Evolutionary conservation across 768 basidiomycete species (phyloP).

Genomic region (Xerocomellus chrysenteron): DNA sequence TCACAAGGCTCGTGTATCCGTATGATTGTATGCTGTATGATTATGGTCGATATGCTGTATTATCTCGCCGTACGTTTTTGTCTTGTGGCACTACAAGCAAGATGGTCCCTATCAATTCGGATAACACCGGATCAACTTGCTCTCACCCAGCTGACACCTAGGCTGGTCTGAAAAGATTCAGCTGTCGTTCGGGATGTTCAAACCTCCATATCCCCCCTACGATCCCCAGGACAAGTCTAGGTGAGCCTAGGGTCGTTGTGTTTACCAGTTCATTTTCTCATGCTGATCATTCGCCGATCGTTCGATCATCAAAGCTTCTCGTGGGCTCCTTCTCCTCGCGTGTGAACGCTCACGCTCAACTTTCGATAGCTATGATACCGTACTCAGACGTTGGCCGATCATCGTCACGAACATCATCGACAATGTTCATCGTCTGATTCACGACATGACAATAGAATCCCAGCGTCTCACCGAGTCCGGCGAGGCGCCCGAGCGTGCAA

Average conservation of each 20-base stretch:
- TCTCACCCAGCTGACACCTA: not conserved
- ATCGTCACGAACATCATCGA: conserved; percentile 84
- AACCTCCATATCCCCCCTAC: conserved; percentile 63
- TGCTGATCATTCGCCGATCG: conserved; percentile 1
- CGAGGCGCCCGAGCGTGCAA: conserved; percentile 13
- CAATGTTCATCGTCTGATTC: conserved; percentile 67
- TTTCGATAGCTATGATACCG: conserved; percentile 66
- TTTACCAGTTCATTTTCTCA: not conserved
- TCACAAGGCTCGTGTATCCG: not conserved
- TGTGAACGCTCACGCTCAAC: not conserved
- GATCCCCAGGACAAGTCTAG: conserved; percentile 69
- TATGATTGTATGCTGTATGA: conserved; percentile 6
- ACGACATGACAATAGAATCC: conserved; percentile 51
- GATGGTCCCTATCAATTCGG: too few relatives aligned
- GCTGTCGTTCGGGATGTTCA: conserved; percentile 34
- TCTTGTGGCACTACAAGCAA: too few relatives aligned
- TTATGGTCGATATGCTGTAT: not conserved
- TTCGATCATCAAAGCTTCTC: conserved; percentile 52
- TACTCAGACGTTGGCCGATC: conserved; percentile 76
- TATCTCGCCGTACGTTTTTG: not conserved
- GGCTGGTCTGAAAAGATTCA: not conserved
- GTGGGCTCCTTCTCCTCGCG: conserved; percentile 36
- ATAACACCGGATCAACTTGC: too few relatives aligned
- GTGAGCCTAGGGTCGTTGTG: conserved; percentile 37
- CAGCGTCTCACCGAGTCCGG: conserved; percentile 18